Conservation (phyloP, 2,329 filamentous ascomycete species). For the Clonostachys chloroleuca region DNA sequence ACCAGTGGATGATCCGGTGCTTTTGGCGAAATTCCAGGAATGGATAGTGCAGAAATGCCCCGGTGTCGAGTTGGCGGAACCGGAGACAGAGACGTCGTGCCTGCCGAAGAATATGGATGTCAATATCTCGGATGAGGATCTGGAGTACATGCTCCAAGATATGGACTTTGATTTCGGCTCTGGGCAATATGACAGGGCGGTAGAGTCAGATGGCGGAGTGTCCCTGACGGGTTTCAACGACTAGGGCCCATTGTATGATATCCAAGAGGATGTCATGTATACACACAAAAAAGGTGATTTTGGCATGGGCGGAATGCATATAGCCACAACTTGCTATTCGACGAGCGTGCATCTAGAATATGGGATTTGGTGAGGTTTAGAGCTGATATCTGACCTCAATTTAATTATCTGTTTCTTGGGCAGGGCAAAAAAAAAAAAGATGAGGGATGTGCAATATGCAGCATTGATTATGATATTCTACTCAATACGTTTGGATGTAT, state of each 20-base stretch:
- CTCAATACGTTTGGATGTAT: no score
- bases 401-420: no score
- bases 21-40: slow-evolving; percentile 50
- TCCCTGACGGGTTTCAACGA: slow-evolving; percentile 13
- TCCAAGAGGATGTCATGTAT: neutral
- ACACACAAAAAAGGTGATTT: neutral
- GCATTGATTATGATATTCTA: no score
- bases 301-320: no score
- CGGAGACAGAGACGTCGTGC: slow-evolving; percentile 3
- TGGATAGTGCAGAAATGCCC: slow-evolving; percentile 28
- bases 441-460: no score
- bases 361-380: no score
- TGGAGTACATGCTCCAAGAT: slow-evolving; percentile 34
- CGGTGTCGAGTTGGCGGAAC: slow-evolving; percentile 1
- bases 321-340: no score
- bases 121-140: slow-evolving; percentile 28
- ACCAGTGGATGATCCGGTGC: slow-evolving; percentile 46
- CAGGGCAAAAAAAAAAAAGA: no score
- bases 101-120: slow-evolving; percentile 22
- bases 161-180: slow-evolving; percentile 33
- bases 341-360: no score
- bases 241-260: slow-evolving; percentile 12
- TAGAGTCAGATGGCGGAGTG: slow-evolving; percentile 15
- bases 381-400: no score
- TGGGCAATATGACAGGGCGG: neutral